Conservation (phyloP, 139 green algal genomes). For the Ulvella scutata region DNA sequence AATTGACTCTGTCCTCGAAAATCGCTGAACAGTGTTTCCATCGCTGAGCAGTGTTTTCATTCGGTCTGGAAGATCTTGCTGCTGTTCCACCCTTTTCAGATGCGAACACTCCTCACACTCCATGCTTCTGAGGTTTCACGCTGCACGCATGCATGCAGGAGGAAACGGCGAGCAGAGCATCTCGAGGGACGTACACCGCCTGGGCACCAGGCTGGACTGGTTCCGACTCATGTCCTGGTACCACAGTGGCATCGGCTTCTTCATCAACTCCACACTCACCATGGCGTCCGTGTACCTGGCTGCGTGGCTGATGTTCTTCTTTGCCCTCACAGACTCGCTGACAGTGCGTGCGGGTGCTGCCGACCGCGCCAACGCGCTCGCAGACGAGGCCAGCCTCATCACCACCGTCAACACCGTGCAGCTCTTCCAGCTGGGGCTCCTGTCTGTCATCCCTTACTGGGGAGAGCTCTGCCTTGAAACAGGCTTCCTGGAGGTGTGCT, state of each 20-base stretch:
- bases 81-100: neutral
- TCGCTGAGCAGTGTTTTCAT: too few relatives aligned
- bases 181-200: slow-evolving; percentile 46
- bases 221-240: slow-evolving; percentile 65
- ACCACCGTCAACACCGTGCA: slow-evolving; percentile 23
- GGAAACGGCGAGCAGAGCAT: slow-evolving; percentile 76
- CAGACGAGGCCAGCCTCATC: neutral
- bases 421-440: slow-evolving; percentile 49
- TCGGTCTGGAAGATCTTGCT: neutral
- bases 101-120: neutral
- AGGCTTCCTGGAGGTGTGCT: slow-evolving; percentile 24
- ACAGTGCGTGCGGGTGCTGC: neutral
- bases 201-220: slow-evolving; percentile 60
- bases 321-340: slow-evolving; percentile 22
- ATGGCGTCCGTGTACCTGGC: slow-evolving; percentile 53
- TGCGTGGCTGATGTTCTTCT: slow-evolving; percentile 35
- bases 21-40: neutral
- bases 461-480: slow-evolving; percentile 46
- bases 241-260: slow-evolving; percentile 42
- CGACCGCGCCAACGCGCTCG: neutral
- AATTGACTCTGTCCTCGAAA: neutral
- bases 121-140: neutral
- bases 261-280: slow-evolving; percentile 56
- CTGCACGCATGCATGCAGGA: slow-evolving; percentile 10
- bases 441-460: slow-evolving; percentile 44